Evolutionary conservation across 441 rosid species (phyloP).

Genomic region (Flueggea neowawraea): DNA sequence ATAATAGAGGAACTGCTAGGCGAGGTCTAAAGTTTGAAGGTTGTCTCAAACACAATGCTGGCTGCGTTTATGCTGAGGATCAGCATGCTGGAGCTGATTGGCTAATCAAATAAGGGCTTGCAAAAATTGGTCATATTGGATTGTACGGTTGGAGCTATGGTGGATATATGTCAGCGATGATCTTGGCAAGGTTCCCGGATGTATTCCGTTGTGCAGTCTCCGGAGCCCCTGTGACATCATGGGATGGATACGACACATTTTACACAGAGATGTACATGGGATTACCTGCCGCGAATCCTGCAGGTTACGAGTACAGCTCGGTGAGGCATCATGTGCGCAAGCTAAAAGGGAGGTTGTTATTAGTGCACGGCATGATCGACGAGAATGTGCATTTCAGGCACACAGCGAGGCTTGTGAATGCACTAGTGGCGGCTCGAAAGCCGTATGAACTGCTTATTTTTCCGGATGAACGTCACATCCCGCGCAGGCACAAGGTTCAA

Average conservation of each 20-base stretch:
- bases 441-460: constrained; percentile 74
- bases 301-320: constrained; percentile 51
- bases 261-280: constrained; percentile 97
- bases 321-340: constrained; percentile 73
- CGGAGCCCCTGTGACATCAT: constrained; percentile 94
- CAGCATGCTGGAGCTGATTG: constrained; percentile 81
- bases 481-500: constrained; percentile 58
- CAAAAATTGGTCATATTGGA: constrained; percentile 70
- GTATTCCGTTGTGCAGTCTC: constrained; percentile 70
- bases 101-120: constrained; percentile 77
- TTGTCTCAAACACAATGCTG: constrained; percentile 54
- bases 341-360: constrained; percentile 58
- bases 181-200: constrained; percentile 57
- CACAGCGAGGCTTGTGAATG: constrained; percentile 85
- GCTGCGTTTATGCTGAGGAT: constrained; percentile 69
- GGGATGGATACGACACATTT: constrained; percentile 96
- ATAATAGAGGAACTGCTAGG: constrained; percentile 86
- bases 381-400: constrained; percentile 97
- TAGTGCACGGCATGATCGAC: constrained; percentile 95
- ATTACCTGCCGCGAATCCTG: constrained; percentile 42
- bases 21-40: constrained; percentile 92
- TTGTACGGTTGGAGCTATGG: constrained; percentile 96
- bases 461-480: constrained; percentile 93
- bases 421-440: constrained; percentile 70
- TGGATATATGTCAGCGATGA: constrained; percentile 81